Evolutionary conservation across 257 asterid genomes (phyloP).

Genomic region (Misopates orontium): DNA sequence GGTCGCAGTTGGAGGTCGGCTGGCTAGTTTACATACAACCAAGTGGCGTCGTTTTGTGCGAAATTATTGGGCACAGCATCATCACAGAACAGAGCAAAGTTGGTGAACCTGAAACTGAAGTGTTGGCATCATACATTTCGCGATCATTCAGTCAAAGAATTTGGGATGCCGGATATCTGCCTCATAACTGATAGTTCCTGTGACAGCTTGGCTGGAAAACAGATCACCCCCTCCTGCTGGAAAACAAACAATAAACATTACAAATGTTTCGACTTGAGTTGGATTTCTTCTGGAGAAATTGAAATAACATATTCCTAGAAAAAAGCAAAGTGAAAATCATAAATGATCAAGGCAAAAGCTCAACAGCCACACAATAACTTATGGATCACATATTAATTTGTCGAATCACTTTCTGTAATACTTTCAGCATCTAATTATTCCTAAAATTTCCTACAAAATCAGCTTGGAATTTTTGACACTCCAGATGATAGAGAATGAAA

Average conservation of each 20-base stretch:
- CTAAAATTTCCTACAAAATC: neutral
- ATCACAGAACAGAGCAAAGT: slow-evolving; percentile 18
- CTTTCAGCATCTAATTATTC: neutral
- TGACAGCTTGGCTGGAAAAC: slow-evolving; percentile 28
- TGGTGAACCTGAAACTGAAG: slow-evolving; percentile 5
- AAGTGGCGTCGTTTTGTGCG: slow-evolving; percentile 19
- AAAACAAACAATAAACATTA: slow-evolving; percentile 24
- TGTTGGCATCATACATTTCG: neutral
- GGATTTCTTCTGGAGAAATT: neutral
- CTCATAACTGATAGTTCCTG: slow-evolving; percentile 22
- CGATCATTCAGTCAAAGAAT: slow-evolving; percentile 3
- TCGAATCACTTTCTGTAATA: neutral
- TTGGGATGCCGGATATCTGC: slow-evolving; percentile 23
- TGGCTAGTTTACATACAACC: slow-evolving; percentile 47
- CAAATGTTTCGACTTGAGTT: neutral
- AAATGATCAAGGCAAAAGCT: slow-evolving; percentile 4
- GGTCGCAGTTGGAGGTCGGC: slow-evolving; percentile 29
- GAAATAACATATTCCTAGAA: neutral
- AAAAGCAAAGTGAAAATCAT: neutral
- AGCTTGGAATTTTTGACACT: neutral
- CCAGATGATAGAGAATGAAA: neutral
- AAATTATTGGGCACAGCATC: slow-evolving; percentile 15
- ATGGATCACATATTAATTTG: neutral
- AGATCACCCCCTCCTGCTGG: slow-evolving; percentile 58
- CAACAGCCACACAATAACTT: neutral